Evolutionary conservation across 257 asterid genomes (phyloP), one percentile per base, ranked within the genome.

Genomic region (Primulina tabacum): DNA sequence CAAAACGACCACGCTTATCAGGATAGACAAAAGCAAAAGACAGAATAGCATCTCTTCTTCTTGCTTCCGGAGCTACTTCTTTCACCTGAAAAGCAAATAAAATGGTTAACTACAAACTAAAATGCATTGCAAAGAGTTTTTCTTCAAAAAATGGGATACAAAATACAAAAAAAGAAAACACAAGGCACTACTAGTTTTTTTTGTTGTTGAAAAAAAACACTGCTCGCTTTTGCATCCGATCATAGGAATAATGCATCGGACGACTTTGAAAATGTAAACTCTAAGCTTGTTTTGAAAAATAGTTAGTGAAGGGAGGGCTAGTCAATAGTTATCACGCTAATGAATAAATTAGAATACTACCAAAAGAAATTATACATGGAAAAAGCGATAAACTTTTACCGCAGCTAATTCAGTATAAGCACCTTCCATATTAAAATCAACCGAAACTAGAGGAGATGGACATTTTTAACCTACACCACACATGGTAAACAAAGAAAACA

Each of bases 21-120:
- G 98, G 98, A 80, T 85, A 92, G 65, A 92, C 98, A 74, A 86
- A 92, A 71, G 95, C 88, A 77, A 92, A 92, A 55, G 98, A 92
- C 28, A 92, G 84, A n/a, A 68, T 62, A 59, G 96, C 96, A 84
- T 90, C 96, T 79, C 97, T 83, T 83, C 90, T 80, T 79, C 98
- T 88, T 0, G 98, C 97, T 82, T 90, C 98, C 2, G 96, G 97
- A 73, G 92, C 96, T 7, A 92, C 98, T 81, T 92, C 98, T 90
- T 92, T 89, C 60, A 88, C 98, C 97, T 89, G 75, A 60, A 74
- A 69, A 79, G 59, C 66, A 66, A 37, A 55, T 33, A 28, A 59
- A 26, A 57, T 47, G 20, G 56, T 47, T 47, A 40, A 47, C 18
- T 16, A 14, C 56, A 47, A 47, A 47, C 56, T 16, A 16, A 47